These are phyloP conservation scores for Russula vinacea DNA, from an alignment of 768 basidiomycete genomes.

Conservation along the genomic window DNA sequence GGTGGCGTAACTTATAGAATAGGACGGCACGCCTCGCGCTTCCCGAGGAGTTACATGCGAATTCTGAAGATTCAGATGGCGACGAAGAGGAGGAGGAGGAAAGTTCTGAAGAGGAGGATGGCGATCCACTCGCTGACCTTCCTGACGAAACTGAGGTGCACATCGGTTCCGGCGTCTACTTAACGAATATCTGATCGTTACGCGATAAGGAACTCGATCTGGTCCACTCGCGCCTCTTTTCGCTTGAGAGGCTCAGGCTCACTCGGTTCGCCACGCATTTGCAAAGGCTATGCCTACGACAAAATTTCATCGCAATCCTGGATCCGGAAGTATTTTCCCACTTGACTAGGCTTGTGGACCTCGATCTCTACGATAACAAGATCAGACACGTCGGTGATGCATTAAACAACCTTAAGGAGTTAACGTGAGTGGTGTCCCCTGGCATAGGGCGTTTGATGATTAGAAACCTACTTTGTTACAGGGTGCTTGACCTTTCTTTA, in stretches of 20 bases:
- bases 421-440: constrained; percentile 48
- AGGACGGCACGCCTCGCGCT: constrained; percentile 28
- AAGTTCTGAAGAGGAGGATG: constrained; percentile 34
- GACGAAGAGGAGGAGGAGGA: constrained; percentile 51
- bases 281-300: constrained; percentile 75
- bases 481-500: constrained; percentile 90
- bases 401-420: constrained; percentile 51
- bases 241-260: constrained; percentile 64
- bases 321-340: constrained; percentile 68
- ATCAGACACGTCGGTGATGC: constrained; percentile 70
- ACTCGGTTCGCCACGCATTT: constrained; percentile 68
- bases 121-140: constrained; percentile 69
- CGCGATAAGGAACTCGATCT: constrained; percentile 75
- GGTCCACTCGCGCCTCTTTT: constrained; percentile 71
- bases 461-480: constrained; percentile 35
- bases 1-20: neutral
- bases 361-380: constrained; percentile 96
- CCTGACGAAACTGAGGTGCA: constrained; percentile 83
- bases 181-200: constrained; percentile 11
- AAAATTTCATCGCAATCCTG: constrained; percentile 74
- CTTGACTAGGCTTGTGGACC: constrained; percentile 71
- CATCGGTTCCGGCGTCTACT: neutral
- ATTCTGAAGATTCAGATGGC: constrained; percentile 42
- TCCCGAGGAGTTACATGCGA: constrained; percentile 18
- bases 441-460: neutral